Conservation (phyloP, 345 rosid genomes). For the Gossypium ekmanianum region DNA sequence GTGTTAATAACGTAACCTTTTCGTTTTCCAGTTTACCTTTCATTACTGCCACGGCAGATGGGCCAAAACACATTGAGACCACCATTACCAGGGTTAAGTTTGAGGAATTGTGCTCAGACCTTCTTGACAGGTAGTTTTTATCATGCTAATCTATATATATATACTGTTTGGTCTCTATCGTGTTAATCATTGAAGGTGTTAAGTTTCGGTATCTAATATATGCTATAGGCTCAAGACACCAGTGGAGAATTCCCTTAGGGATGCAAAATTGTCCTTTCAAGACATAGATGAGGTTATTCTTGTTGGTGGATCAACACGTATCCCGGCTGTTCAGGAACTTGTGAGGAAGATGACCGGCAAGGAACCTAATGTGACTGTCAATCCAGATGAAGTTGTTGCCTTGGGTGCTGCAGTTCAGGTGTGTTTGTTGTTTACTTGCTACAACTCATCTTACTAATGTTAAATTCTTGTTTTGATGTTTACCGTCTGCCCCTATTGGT, state of each 20-base stretch:
- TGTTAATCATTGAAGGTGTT: not conserved
- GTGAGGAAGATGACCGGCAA: constrained; percentile 88
- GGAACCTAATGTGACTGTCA: constrained; percentile 93
- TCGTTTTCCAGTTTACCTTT: constrained; percentile 70
- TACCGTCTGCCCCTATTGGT: not conserved
- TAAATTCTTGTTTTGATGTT: not conserved
- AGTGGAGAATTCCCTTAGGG: constrained; percentile 77
- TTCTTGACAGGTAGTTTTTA: constrained; percentile 70
- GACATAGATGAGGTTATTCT: constrained; percentile 95
- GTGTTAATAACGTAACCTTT: not conserved
- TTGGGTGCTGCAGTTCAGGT: constrained; percentile 99
- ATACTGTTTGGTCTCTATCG: no score
- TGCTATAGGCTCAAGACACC: constrained; percentile 70
- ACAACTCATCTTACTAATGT: not conserved
- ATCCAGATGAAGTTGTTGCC: constrained; percentile 98
- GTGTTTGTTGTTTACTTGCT: not conserved
- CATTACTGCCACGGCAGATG: constrained; percentile 97
- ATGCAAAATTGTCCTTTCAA: constrained; percentile 79
- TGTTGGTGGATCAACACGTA: constrained; percentile 98
- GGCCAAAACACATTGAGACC: constrained; percentile 94
- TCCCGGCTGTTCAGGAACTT: constrained; percentile 93
- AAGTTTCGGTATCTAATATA: not conserved
- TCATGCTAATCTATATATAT: not conserved
- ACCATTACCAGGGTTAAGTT: constrained; percentile 89
- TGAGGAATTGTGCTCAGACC: constrained; percentile 85